Evolutionary conservation across 1,139 yeast species (phyloP), one percentile per base, ranked within the genome.

Genomic region (Saccharomyces hybrid): DNA sequence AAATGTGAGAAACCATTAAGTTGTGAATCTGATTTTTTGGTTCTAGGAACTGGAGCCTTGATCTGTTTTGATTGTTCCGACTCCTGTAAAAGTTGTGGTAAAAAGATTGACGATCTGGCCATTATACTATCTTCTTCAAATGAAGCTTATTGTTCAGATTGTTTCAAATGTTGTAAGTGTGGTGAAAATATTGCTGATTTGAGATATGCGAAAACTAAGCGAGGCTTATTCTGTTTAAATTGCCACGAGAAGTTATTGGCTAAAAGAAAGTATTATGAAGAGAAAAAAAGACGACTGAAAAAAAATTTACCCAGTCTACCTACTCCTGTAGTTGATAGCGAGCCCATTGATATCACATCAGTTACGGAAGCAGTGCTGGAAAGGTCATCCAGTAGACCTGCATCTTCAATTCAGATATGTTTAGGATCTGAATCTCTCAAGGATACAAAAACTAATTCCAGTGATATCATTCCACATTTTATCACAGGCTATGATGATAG

Each of bases 91-190:
- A 84, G 84, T 58, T 93, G 99, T 75, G 83, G 84, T 53, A 87
- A 88, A 68, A 88, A 90, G 70, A 93, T 93, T 59, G 96, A 89
- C 66, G 97, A 93, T 69, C 77, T 91, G 74, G 99, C 99, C n/a
- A 91, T 93, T 46, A 66, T 74, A 3, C 55, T 70, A 14, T 78
- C 91, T 50, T 90, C 98, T 1, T 97, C 97, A 25, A 95, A 86
- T 63, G 95, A 88, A 67, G 97, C 98, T 3, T 93, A 89, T 68
- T 95, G 99, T 70, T 83, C 96, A 5, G 79, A 80, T 52, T 93
- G 99, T 72, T 93, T 93, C 73, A 83, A 85, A 63, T 93, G 99
- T 70, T 83, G 96, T 53, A 85, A 89, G 61, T 93, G 99, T 74
- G 87, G 87, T 67, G 82, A 82, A 61, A 86, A 86, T 61, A 93